Percentiles rank a stretch among this genome's conserved stretches.
These are phyloP conservation scores for Remersonia thermophila DNA, from an alignment of 2,329 filamentous ascomycete genomes.

Conservation along the genomic window DNA sequence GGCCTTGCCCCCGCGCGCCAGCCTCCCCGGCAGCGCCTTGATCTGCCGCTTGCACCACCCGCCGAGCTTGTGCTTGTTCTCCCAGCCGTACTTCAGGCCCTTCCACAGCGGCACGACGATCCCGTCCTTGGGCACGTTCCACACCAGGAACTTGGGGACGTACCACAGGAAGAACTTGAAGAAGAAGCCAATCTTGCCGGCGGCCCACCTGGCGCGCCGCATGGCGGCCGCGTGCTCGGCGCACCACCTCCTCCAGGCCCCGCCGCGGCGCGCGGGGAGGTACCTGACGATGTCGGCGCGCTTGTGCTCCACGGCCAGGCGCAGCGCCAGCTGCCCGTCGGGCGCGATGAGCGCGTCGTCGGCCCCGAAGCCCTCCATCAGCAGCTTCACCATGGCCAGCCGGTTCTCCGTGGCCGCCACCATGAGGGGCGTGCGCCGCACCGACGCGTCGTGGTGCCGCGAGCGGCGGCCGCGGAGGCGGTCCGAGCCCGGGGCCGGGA, in stretches of 20 bases:
- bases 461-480: neutral
- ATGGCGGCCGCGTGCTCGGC: constrained; percentile 22
- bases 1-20: constrained; percentile 14
- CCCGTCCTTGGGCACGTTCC: constrained; percentile 16
- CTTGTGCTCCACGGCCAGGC: constrained; percentile 29
- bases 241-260: constrained; percentile 27
- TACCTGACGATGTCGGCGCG: constrained; percentile 33
- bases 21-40: constrained; percentile 17
- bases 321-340: constrained; percentile 33
- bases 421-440: constrained; percentile 31
- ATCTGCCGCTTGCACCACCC: constrained; percentile 22
- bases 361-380: constrained; percentile 29
- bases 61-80: constrained; percentile 15
- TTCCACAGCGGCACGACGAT: constrained; percentile 8
- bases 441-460: constrained; percentile 6
- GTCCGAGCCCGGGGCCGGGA: neutral
- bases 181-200: constrained; percentile 8
- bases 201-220: constrained; percentile 16
- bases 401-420: constrained; percentile 29
- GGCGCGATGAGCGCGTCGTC: constrained; percentile 32
- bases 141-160: constrained; percentile 21
- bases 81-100: constrained; percentile 18
- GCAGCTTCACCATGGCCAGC: constrained; percentile 28
- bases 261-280: constrained; percentile 28
- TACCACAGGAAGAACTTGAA: constrained; percentile 20